Base-by-base conservation (phyloP, 805 yeast species). In the Phaffomyces thermotolerans region DNA sequence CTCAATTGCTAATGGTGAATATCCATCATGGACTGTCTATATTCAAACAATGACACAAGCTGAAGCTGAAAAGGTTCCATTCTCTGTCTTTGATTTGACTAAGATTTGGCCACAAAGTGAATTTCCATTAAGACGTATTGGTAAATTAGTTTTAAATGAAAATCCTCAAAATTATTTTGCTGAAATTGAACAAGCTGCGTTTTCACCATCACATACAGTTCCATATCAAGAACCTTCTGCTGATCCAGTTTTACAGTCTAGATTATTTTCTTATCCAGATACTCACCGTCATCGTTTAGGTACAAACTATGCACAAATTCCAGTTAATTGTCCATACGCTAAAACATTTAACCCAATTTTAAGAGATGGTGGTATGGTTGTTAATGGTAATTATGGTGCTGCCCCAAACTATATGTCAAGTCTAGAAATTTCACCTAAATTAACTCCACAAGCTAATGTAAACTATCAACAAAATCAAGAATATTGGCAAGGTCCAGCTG, bases 41-140 rank as follows among this genome's bases (percentile, higher is more conserved):
- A 67, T 88, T 42, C 96, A 88, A 71, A 76, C 86, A 37, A 88
- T 88, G 95, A 84, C 95, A 31, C 76, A 77, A 48, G 85, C 79
- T 54, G 80, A 88, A 66, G 88, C 95, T 47, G 75, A 81, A 64
- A 66, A 78, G 48, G 76, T 76, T 40, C 82, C 83, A 60, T 87
- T 84, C 67, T 83, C 91, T 6, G 90, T 89, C 37, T 87, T 85
- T 61, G 96, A 88, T 66, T 73, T 88, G 64, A 88, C 96, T 51
- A 89, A 89, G 71, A 84, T 85, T 44, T 88, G 96, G 96, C 88
- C 96, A 31, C 95, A 88, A 61, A 69, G 68, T 54, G 81, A 87
- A 45, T 88, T 79, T 73, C 96, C 96, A 59, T 66, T 88, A 68
- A 78, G 95, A 65, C 79, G 80, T 64, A 81, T 88, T 60, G 96